phyloP scores from a whole-genome alignment of 345 rosid genomes.

The Durio zibethinus region DNA sequence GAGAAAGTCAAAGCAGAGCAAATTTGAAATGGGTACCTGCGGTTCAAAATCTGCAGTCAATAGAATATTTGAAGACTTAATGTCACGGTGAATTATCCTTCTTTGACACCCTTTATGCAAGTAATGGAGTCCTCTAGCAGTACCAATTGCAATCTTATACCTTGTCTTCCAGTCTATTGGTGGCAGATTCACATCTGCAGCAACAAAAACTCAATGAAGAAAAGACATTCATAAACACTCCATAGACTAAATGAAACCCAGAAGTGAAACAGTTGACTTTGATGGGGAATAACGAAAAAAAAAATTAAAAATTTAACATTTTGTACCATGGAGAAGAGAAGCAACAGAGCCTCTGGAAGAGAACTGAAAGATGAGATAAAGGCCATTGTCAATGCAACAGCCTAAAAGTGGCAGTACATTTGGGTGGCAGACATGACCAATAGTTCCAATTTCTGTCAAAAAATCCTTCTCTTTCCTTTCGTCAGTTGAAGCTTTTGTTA shows the following conservation, averaged over 20 bases:
- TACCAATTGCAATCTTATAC: slow-evolving; percentile 72
- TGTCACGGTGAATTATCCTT: slow-evolving; percentile 94
- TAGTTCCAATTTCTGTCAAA: slow-evolving; percentile 87
- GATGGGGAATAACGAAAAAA: neutral
- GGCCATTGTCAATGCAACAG: slow-evolving; percentile 88
- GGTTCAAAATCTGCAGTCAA: slow-evolving; percentile 79
- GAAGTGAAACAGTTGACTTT: neutral
- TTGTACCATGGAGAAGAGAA: slow-evolving; percentile 84
- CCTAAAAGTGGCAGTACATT: slow-evolving; percentile 78
- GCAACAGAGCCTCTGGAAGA: slow-evolving; percentile 90
- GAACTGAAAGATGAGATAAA: slow-evolving; percentile 76
- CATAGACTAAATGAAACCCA: slow-evolving; percentile 16
- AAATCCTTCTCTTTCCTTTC: slow-evolving; percentile 93
- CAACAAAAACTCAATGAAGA: neutral
- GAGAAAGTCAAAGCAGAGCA: neutral
- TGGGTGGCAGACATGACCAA: slow-evolving; percentile 83
- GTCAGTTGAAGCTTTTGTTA: slow-evolving; percentile 61
- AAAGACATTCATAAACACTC: neutral
- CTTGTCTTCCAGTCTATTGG: slow-evolving; percentile 72
- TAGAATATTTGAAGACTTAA: slow-evolving; percentile 84
- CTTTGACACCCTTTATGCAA: slow-evolving; percentile 89
- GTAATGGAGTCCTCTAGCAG: slow-evolving; percentile 84
- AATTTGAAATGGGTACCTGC: slow-evolving; percentile 32
- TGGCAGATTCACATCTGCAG: slow-evolving; percentile 45
- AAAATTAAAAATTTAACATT: neutral